These are phyloP conservation scores for Epichloe sylvatica DNA, from an alignment of 2,329 filamentous ascomycete genomes.

Conservation along the genomic window DNA sequence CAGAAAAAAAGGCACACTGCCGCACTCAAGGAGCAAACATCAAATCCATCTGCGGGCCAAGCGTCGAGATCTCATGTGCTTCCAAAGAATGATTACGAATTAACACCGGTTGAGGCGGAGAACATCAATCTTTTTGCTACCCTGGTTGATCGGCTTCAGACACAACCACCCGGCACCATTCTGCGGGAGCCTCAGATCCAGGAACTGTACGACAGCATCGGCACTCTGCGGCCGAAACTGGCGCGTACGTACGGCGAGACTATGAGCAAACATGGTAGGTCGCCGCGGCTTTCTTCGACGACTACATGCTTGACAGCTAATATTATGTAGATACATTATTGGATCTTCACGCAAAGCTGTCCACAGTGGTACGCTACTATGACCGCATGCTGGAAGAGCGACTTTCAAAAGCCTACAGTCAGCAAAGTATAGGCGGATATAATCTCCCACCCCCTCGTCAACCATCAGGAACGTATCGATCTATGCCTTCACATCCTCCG, in stretches of 20 bases:
- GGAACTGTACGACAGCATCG: conserved; percentile 94
- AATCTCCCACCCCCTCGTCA: conserved; percentile 38
- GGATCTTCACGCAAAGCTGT: conserved; percentile 87
- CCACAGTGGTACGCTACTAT: conserved; percentile 92
- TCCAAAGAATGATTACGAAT: conserved; percentile 85
- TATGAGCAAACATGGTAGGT: conserved; percentile 94
- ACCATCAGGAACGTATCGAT: conserved; percentile 54
- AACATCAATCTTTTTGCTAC: conserved; percentile 96
- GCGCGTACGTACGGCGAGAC: conserved; percentile 94
- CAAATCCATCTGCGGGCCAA: conserved; percentile 21
- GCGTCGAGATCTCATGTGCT: conserved; percentile 38
- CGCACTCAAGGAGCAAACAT: conserved; percentile 65
- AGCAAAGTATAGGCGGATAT: conserved; percentile 58
- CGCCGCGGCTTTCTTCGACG: neutral
- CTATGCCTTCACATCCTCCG: conserved; percentile 43
- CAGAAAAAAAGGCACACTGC: conserved; percentile 87
- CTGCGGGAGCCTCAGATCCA: conserved; percentile 95
- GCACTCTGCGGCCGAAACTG: conserved; percentile 80
- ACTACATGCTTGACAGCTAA: neutral
- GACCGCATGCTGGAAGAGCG: conserved; percentile 96
- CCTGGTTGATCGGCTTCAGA: conserved; percentile 83
- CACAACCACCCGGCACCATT: conserved; percentile 89
- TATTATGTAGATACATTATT: conserved; percentile 61
- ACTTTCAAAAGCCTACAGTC: conserved; percentile 80
- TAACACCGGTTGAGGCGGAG: conserved; percentile 85